Evolutionary conservation across 73 alveolate genomes (phyloP).

Genomic region (Paramecium octaurelia): DNA sequence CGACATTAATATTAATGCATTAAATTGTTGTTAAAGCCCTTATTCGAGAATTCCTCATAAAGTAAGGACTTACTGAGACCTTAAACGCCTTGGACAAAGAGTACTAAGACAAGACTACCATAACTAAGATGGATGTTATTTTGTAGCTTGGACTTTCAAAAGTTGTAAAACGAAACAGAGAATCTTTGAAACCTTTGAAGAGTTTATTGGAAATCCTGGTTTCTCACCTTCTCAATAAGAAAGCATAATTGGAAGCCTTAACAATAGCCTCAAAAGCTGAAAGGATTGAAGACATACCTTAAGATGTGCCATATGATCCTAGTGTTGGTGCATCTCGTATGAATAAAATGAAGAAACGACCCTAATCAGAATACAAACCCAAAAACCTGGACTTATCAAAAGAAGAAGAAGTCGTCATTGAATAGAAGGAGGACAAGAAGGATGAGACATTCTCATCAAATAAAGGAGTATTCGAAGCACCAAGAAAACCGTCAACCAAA

Average conservation of each 20-base stretch:
- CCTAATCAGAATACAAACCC: constrained; percentile 37
- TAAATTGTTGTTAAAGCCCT: not conserved
- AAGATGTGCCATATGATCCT: not conserved
- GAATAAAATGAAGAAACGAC: constrained; percentile 32
- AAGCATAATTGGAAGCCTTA: not conserved
- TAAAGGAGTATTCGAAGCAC: not conserved
- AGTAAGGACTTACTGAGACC: not conserved
- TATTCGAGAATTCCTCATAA: not conserved
- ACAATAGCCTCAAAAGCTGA: not conserved
- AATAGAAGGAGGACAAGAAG: not conserved
- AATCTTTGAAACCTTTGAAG: not conserved
- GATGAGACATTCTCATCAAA: not conserved
- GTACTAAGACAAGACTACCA: not conserved
- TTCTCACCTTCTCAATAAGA: not conserved
- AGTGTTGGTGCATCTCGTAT: not conserved
- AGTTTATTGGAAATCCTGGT: not conserved
- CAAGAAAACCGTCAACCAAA: not conserved
- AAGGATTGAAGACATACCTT: not conserved
- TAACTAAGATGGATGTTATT: not conserved
- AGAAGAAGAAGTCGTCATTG: not conserved
- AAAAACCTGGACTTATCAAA: not conserved
- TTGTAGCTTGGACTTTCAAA: not conserved
- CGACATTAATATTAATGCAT: not conserved
- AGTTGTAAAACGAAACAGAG: not conserved
- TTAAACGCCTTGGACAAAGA: not conserved